Evolutionary conservation across 345 rosid species (phyloP).

Genomic region (Kandelia obovata): DNA sequence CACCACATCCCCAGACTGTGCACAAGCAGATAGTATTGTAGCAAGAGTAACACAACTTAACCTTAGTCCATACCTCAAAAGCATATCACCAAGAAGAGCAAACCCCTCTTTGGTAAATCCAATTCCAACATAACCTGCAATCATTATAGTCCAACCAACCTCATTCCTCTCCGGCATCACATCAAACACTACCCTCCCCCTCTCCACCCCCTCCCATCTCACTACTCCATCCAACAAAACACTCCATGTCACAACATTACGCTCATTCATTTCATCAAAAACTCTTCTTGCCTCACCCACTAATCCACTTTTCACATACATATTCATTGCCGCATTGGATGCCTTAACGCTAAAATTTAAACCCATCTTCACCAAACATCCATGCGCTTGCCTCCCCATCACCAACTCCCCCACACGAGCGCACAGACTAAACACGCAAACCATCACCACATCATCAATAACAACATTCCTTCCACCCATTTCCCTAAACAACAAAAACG

Average conservation of each 20-base stretch:
- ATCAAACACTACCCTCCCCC: constrained; percentile 52
- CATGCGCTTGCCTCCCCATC: constrained; percentile 63
- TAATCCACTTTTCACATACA: constrained; percentile 65
- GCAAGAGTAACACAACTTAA: constrained; percentile 57
- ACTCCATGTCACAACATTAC: constrained; percentile 73
- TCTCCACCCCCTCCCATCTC: constrained; percentile 58
- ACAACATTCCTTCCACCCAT: constrained; percentile 38
- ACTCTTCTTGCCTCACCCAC: constrained; percentile 39
- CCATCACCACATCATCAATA: constrained; percentile 56
- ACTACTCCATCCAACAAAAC: constrained; percentile 54
- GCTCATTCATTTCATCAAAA: constrained; percentile 48
- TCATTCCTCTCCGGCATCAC: constrained; percentile 67
- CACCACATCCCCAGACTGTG: constrained; percentile 59
- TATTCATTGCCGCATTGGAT: constrained; percentile 62
- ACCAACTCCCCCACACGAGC: constrained; percentile 40
- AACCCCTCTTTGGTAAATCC: constrained; percentile 49
- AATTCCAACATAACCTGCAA: constrained; percentile 56
- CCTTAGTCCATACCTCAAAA: constrained; percentile 33
- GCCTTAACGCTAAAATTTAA: constrained; percentile 36
- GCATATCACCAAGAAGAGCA: constrained; percentile 43
- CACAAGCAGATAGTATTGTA: constrained; percentile 63
- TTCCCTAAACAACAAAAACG: constrained; percentile 40
- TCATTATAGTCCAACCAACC: constrained; percentile 74
- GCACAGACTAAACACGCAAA: constrained; percentile 55
- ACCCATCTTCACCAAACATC: constrained; percentile 51